phyloP scores from a whole-genome alignment of 257 asterid genomes.

The Salvia hispanica region DNA sequence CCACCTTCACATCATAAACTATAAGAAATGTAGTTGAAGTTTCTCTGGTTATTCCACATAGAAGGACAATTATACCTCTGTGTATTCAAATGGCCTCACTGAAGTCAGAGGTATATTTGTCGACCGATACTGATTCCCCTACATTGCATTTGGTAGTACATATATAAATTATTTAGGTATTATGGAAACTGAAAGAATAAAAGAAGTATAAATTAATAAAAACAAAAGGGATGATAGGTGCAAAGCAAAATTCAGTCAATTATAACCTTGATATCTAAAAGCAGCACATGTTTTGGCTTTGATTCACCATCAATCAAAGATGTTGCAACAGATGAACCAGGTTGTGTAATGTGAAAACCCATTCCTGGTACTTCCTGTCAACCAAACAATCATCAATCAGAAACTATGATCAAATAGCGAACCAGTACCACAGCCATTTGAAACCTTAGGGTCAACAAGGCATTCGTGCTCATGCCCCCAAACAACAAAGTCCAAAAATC shows the following conservation, averaged over 20 bases:
- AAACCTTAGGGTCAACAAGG: conserved; percentile 97
- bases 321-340: conserved; percentile 98
- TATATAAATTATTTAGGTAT: conserved; percentile 28
- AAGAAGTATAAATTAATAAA: not conserved
- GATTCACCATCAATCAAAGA: conserved; percentile 99
- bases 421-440: conserved; percentile 22
- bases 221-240: conserved; percentile 10
- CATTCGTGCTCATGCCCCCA: conserved; percentile 99
- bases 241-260: conserved; percentile 15
- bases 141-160: conserved; percentile 31
- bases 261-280: conserved; percentile 91
- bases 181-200: conserved; percentile 2
- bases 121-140: conserved; percentile 98
- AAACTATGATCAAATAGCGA: conserved; percentile 23
- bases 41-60: conserved; percentile 30
- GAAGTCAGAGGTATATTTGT: conserved; percentile 89
- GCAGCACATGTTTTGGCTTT: conserved; percentile 89
- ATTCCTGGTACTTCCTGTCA: conserved; percentile 95
- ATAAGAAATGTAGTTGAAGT: conserved; percentile 31
- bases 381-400: conserved; percentile 34
- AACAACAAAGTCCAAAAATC: conserved; percentile 89
- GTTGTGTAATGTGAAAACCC: conserved; percentile 99
- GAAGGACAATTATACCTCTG: conserved; percentile 65
- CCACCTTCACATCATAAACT: conserved; percentile 59
- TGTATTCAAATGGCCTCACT: conserved; percentile 93